Conservation (phyloP, 2,329 filamentous ascomycete species). For the Cadophora sp. region DNA sequence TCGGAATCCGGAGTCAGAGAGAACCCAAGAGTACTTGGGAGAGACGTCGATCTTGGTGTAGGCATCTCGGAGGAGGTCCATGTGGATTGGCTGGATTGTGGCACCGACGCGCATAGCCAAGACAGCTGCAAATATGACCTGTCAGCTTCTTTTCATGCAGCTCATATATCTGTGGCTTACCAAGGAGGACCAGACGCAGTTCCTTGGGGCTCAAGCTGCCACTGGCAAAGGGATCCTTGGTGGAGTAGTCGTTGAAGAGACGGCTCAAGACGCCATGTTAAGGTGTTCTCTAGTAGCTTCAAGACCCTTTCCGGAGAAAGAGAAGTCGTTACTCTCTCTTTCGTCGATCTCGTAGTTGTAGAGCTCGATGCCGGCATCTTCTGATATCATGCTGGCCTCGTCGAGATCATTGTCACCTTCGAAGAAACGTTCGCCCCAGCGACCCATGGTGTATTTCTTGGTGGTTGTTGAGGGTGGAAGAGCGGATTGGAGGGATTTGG, state of each 20-base stretch:
- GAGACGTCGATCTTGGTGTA: constrained; percentile 23
- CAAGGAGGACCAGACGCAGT: constrained; percentile 15
- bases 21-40: constrained; percentile 20
- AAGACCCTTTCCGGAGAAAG: constrained; percentile 21
- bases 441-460: constrained; percentile 18
- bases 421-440: constrained; percentile 22
- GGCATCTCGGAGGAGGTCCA: constrained; percentile 10
- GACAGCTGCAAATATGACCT: not conserved
- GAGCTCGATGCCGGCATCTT: constrained; percentile 26
- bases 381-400: constrained; percentile 18
- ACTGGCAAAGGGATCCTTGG: not conserved
- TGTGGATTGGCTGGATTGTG: constrained; percentile 18
- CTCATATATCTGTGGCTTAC: not conserved
- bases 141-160: not conserved
- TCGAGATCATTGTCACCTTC: constrained; percentile 24
- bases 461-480: not conserved
- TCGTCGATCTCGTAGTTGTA: constrained; percentile 21
- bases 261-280: constrained; percentile 19
- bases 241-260: constrained; percentile 22
- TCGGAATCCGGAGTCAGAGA: constrained; percentile 19
- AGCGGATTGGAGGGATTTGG: not conserved
- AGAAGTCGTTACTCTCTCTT: not conserved
- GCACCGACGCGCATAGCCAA: constrained; percentile 26
- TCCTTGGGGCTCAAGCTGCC: constrained; percentile 2
- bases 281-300: constrained; percentile 26